Evolutionary conservation across 305 asterid genomes (phyloP), one percentile per base, ranked within the genome.

Genomic region (Ajuga reptans): DNA sequence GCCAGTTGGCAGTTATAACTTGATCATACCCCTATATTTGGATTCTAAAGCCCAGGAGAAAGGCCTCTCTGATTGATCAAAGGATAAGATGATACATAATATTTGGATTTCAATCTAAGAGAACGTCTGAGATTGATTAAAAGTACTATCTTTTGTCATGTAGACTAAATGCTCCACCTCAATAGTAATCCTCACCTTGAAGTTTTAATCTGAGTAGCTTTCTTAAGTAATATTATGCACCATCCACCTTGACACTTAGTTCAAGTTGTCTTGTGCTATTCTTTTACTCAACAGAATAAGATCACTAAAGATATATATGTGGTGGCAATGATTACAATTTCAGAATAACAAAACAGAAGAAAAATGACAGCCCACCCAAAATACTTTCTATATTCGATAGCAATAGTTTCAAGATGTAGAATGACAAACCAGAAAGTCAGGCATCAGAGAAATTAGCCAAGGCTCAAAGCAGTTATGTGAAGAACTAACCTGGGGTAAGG

Each of bases 401-500:
- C 24, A 71, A 63, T 46, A 17, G 31, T 45, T 65, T 24, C 45
- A 18, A 41, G 56, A 39, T 71, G 59, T 6, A 39, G 18, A 65
- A 56, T 12, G 41, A 62, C 45, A 42, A 24, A 36, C 43, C 45
- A 12, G 43, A 39, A 56, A 2, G 51, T 24, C 27, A 62, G 24
- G 31, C 36, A 64, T 45, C 16, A 21, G 47, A 6, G 7, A 39
- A 18, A 68, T 11, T 37, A 36, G 59, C 29, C n/a, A 41, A 43
- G n/a, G 43, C n/a, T 17, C 5, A 61, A 17, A 70, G 61, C 69
- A 47, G 61, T 21, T 21, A 41, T 50, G 24, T 63, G 53, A 45
- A 55, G 54, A 71, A 82, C 80, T 72, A 8, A 93, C 99, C 97
- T 90, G 89, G 18, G 99, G 97, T 41, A 93, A 81, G 76, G 97